These are phyloP conservation scores for Arthroderma sp. DNA, from an alignment of 2,329 filamentous ascomycete genomes.

Conservation along the genomic window DNA sequence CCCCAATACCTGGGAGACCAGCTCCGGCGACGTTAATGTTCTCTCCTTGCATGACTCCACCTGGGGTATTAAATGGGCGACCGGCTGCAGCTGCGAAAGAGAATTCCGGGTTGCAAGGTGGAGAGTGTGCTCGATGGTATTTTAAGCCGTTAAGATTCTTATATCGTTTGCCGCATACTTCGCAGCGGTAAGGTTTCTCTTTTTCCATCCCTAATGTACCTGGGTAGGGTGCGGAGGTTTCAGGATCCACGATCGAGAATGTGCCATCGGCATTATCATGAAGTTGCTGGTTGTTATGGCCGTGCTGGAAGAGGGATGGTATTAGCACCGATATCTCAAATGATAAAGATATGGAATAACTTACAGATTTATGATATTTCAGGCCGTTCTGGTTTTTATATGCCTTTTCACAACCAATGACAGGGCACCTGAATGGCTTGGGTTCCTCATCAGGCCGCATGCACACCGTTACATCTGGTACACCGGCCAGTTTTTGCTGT, in stretches of 20 bases:
- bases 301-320: constrained; percentile 43
- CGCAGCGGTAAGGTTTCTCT: constrained; percentile 96
- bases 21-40: constrained; percentile 36
- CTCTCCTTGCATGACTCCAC: constrained; percentile 34
- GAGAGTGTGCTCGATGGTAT: constrained; percentile 79
- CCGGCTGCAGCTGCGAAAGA: constrained; percentile 41
- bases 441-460: constrained; percentile 64
- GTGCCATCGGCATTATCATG: constrained; percentile 95
- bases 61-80: constrained; percentile 26
- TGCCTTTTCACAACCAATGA: constrained; percentile 96
- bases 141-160: constrained; percentile 98
- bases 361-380: constrained; percentile 68
- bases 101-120: constrained; percentile 77
- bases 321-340: background rate
- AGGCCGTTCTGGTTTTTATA: constrained; percentile 99
- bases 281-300: constrained; percentile 90
- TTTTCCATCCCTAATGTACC: constrained; percentile 99
- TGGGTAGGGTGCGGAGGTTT: constrained; percentile 85
- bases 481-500: constrained; percentile 48
- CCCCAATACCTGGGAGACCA: constrained; percentile 34
- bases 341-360: constrained; percentile 17
- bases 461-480: constrained; percentile 32
- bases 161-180: constrained; percentile 93
- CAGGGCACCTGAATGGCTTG: constrained; percentile 94
- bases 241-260: constrained; percentile 94